Evolutionary conservation across 805 yeast species (phyloP).

Genomic region (Barnettozyma botsteinii): DNA sequence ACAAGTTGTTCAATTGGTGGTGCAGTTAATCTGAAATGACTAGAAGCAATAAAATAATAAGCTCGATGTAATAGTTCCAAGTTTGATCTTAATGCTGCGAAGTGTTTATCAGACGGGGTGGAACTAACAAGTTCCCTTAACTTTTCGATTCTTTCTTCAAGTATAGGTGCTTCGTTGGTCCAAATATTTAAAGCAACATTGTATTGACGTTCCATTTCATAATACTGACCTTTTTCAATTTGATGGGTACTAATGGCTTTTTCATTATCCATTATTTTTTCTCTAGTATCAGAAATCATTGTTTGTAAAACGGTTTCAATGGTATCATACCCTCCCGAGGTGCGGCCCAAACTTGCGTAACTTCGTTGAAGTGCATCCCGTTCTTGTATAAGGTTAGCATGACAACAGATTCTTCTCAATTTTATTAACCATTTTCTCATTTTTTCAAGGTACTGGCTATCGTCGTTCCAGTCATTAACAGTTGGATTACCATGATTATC

Average conservation of each 20-base stretch:
- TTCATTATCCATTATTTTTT: constrained; percentile 43
- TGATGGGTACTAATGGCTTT: constrained; percentile 39
- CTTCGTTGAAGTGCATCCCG: constrained; percentile 17
- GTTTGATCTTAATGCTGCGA: constrained; percentile 34
- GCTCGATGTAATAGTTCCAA: constrained; percentile 65
- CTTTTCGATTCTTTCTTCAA: constrained; percentile 8
- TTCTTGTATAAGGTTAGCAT: constrained; percentile 60
- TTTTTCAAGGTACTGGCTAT: constrained; percentile 33
- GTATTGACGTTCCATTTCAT: constrained; percentile 53
- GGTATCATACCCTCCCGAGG: constrained; percentile 31
- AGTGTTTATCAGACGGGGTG: constrained; percentile 20
- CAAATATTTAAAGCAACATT: constrained; percentile 44
- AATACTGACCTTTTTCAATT: constrained; percentile 62
- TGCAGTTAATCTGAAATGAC: constrained; percentile 51
- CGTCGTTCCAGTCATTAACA: constrained; percentile 42
- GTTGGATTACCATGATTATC: constrained; percentile 41
- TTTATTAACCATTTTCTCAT: constrained; percentile 66
- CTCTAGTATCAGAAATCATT: constrained; percentile 53
- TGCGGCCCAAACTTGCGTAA: neutral
- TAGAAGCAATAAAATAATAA: constrained; percentile 71
- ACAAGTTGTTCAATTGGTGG: constrained; percentile 27
- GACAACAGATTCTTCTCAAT: constrained; percentile 78
- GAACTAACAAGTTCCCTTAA: constrained; percentile 3
- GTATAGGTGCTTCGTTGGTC: constrained; percentile 26
- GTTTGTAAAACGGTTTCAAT: constrained; percentile 63